Conservation (phyloP, 1,284 basidiomycete species). For the Abortiporus biennis region DNA sequence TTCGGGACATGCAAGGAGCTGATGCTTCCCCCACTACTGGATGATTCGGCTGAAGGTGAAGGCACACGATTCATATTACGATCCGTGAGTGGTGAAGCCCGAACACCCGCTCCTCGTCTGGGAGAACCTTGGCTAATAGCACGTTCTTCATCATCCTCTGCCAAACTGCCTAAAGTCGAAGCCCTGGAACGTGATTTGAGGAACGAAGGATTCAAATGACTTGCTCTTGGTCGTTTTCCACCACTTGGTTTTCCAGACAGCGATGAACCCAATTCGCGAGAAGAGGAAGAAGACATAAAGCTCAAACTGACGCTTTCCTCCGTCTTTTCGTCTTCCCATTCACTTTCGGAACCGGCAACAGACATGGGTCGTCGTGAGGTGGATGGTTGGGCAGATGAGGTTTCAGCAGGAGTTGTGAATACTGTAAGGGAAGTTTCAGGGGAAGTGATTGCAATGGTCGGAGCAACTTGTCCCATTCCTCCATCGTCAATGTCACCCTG, state of each 20-base stretch:
- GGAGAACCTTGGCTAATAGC: constrained; percentile 25
- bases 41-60: constrained; percentile 20
- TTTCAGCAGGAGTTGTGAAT: constrained; percentile 18
- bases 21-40: constrained; percentile 15
- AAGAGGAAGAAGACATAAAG: constrained; percentile 30
- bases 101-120: too few relatives aligned
- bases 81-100: constrained; percentile 48
- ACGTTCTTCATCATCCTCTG: constrained; percentile 61
- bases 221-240: constrained; percentile 46
- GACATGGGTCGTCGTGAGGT: constrained; percentile 30
- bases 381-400: constrained; percentile 14
- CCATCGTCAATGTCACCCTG: constrained; percentile 77
- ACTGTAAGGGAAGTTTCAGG: constrained; percentile 29
- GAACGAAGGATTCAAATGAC: constrained; percentile 63
- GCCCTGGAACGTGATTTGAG: constrained; percentile 53
- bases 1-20: constrained; percentile 28
- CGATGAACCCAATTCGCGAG: constrained; percentile 20
- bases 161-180: constrained; percentile 52
- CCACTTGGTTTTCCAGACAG: constrained; percentile 22
- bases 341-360: constrained; percentile 64
- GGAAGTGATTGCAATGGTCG: constrained; percentile 18
- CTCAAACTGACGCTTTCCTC: constrained; percentile 62
- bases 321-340: constrained; percentile 84
- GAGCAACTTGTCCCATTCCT: constrained; percentile 27
- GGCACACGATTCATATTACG: constrained; percentile 49